A percentile compares a stretch with the other conserved stretches of the same genome.
These are phyloP conservation scores for Thelephora ganbajun DNA, from an alignment of 768 basidiomycete species.

Conservation along the genomic window DNA sequence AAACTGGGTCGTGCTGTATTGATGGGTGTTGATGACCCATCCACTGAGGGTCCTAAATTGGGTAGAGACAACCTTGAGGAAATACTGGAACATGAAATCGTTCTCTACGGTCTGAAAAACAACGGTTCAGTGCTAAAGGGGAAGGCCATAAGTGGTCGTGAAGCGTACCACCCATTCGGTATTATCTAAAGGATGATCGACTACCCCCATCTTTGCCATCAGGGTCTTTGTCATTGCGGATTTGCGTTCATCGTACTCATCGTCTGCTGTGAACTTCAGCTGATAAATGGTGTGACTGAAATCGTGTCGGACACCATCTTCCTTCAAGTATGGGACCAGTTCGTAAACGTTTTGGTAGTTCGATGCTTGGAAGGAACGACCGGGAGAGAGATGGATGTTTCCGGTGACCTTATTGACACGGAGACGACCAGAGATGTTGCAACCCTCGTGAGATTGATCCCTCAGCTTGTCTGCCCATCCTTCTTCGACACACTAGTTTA, in stretches of 20 bases:
- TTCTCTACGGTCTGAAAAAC: constrained; percentile 48
- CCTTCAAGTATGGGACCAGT: constrained; percentile 87
- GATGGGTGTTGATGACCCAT: constrained; percentile 70
- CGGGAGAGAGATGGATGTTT: constrained; percentile 90
- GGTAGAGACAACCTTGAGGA: constrained; percentile 97
- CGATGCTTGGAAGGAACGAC: constrained; percentile 78
- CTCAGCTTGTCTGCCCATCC: constrained; percentile 91
- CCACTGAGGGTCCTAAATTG: constrained; percentile 71
- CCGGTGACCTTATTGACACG: constrained; percentile 96
- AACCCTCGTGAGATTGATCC: constrained; percentile 88
- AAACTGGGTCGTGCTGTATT: constrained; percentile 93
- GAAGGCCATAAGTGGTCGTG: not conserved
- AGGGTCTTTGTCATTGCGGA: constrained; percentile 44
- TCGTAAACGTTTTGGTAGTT: constrained; percentile 70
- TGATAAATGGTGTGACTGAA: constrained; percentile 82
- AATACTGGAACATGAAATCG: constrained; percentile 97
- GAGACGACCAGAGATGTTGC: constrained; percentile 82
- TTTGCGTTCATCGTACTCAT: constrained; percentile 65
- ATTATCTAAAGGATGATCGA: constrained; percentile 63
- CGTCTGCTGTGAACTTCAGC: constrained; percentile 71
- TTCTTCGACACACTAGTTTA: constrained; percentile 73
- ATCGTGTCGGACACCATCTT: constrained; percentile 81
- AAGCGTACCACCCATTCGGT: constrained; percentile 38
- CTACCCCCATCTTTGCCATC: constrained; percentile 62
- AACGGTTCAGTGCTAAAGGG: constrained; percentile 2